These are phyloP conservation scores for Fusarium sp. DNA, from an alignment of 2,329 filamentous ascomycete species.

Conservation along the genomic window DNA sequence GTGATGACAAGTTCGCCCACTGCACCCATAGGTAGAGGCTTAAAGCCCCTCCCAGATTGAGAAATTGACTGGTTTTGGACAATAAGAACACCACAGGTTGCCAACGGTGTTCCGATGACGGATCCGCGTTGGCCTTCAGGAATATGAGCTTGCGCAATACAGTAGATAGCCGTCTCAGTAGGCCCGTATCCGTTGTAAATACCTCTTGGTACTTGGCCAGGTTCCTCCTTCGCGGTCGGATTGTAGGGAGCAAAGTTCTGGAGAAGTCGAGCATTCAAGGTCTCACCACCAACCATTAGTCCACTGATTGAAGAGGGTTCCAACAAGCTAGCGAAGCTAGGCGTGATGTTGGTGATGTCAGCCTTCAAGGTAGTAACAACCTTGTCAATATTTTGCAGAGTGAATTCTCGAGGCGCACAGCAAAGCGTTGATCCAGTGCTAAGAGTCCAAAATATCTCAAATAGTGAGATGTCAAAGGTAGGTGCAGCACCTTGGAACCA, in stretches of 20 bases:
- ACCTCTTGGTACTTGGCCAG: neutral
- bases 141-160: conserved; percentile 12
- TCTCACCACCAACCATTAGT: conserved; percentile 29
- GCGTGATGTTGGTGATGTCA: conserved; percentile 25
- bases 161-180: conserved; percentile 15
- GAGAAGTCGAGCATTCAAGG: conserved; percentile 7
- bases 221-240: fast-evolving
- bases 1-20: conserved; percentile 15
- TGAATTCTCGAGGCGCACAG: conserved; percentile 4
- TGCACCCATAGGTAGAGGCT: conserved; percentile 6
- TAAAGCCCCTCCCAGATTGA: neutral
- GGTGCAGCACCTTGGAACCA: conserved; percentile 28
- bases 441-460: conserved; percentile 22
- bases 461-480: conserved; percentile 20
- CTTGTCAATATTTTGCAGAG: conserved; percentile 16
- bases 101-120: neutral
- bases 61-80: fast-evolving
- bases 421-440: conserved; percentile 22
- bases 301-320: neutral
- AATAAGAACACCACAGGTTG: neutral
- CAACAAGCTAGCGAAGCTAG: conserved; percentile 12
- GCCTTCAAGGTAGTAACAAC: neutral
- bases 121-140: conserved; percentile 8
- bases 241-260: conserved; percentile 9
- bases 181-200: conserved; percentile 28